These are phyloP conservation scores for Myriangium duriaei DNA, from an alignment of 2,329 filamentous ascomycete species.

Conservation along the genomic window DNA sequence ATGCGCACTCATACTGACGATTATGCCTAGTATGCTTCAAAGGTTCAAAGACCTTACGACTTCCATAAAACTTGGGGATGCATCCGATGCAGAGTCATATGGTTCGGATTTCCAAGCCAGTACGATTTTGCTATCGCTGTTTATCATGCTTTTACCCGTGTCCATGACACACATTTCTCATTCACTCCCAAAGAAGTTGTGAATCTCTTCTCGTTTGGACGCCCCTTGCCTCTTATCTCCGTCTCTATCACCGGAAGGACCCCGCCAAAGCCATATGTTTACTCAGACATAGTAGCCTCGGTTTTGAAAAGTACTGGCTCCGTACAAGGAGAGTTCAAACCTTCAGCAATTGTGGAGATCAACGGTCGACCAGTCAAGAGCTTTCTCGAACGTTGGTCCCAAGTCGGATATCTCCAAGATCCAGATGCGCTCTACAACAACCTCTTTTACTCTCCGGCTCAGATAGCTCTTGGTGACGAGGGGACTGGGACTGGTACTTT, in stretches of 20 bases:
- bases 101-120: slow-evolving; percentile 27
- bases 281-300: slow-evolving; percentile 33
- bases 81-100: slow-evolving; percentile 27
- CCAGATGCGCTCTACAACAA: slow-evolving; percentile 45
- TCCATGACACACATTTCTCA: slow-evolving; percentile 54
- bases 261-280: slow-evolving; percentile 45
- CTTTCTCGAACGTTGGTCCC: slow-evolving; percentile 36
- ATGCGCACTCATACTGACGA: too few relatives aligned
- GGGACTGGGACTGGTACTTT: slow-evolving; percentile 34
- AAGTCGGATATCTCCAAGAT: slow-evolving; percentile 41
- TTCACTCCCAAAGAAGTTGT: slow-evolving; percentile 43
- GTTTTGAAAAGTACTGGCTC: slow-evolving; percentile 28
- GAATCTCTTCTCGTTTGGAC: slow-evolving; percentile 38
- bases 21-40: slow-evolving; percentile 33
- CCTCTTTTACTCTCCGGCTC: slow-evolving; percentile 33
- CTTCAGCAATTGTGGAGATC: slow-evolving; percentile 42
- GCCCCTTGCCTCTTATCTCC: slow-evolving; percentile 42
- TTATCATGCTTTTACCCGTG: slow-evolving; percentile 38
- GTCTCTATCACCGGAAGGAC: slow-evolving; percentile 48
- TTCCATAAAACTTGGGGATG: slow-evolving; percentile 27
- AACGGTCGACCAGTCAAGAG: slow-evolving; percentile 43
- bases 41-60: slow-evolving; percentile 32
- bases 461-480: slow-evolving; percentile 28
- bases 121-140: slow-evolving; percentile 40
- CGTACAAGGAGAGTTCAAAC: too few relatives aligned